A percentile compares a stretch with the other conserved stretches of the same genome.
Conservation (phyloP, 1,284 basidiomycete species). For the Heterobasidion occidentale region DNA sequence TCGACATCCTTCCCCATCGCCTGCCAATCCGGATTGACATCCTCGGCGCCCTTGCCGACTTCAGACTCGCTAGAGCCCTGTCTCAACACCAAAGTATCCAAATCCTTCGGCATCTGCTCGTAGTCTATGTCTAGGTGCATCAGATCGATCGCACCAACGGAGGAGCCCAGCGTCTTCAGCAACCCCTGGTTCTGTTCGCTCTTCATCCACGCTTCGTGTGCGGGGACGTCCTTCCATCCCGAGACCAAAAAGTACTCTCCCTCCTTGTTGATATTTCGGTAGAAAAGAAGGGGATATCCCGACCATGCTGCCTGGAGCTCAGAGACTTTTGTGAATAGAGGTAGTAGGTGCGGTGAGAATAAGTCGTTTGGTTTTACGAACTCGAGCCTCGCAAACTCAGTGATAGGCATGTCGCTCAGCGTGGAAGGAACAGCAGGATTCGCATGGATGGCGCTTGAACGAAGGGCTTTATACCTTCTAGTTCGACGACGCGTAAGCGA, state of each 20-base stretch:
- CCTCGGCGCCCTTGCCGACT: not conserved
- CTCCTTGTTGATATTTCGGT: constrained; percentile 18
- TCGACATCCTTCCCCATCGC: not conserved
- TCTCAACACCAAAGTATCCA: not conserved
- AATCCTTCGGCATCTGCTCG: not conserved
- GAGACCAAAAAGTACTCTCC: constrained; percentile 30
- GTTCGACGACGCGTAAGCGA: too few species aligned
- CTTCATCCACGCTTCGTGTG: constrained; percentile 34
- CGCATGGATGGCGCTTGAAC: too few species aligned
- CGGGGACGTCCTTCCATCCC: constrained; percentile 33
- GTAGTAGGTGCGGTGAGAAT: constrained; percentile 9
- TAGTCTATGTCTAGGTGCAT: constrained; percentile 27
- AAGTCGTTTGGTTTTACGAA: constrained; percentile 9
- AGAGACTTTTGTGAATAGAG: constrained; percentile 17
- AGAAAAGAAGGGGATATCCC: constrained; percentile 30
- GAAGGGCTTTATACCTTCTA: too few species aligned
- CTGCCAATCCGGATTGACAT: not conserved
- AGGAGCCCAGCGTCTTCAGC: constrained; percentile 20
- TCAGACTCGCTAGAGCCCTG: not conserved
- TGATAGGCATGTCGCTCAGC: constrained; percentile 13
- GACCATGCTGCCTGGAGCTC: constrained; percentile 30
- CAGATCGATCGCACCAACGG: constrained; percentile 27
- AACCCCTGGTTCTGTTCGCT: constrained; percentile 33
- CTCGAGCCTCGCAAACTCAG: constrained; percentile 17
- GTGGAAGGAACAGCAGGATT: too few species aligned